These are phyloP conservation scores for Pleurotus ostreatus DNA, from an alignment of 768 basidiomycete species.

Conservation along the genomic window DNA sequence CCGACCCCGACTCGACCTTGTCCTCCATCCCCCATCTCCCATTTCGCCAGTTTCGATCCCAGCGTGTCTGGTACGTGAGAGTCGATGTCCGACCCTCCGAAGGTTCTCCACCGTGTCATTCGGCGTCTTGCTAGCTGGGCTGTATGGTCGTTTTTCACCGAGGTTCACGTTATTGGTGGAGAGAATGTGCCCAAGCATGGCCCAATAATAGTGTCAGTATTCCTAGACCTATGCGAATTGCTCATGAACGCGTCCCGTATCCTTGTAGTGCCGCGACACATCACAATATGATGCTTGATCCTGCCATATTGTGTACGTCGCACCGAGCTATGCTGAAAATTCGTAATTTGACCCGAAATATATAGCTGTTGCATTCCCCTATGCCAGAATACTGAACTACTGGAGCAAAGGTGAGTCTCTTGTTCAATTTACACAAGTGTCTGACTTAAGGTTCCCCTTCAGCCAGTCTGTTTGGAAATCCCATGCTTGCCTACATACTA, in stretches of 20 bases:
- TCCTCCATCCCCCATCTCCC: no score
- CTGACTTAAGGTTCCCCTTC: slow-evolving; percentile 8
- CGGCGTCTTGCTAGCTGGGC: slow-evolving; percentile 70
- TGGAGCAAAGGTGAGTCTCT: slow-evolving; percentile 81
- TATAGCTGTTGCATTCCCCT: slow-evolving; percentile 78
- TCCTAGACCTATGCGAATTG: not conserved
- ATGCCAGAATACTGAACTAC: slow-evolving; percentile 78
- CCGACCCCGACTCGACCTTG: no score
- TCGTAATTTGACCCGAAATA: slow-evolving; percentile 10
- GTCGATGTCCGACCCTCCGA: slow-evolving; percentile 27
- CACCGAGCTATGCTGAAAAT: slow-evolving; percentile 12
- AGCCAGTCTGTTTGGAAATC: slow-evolving; percentile 82
- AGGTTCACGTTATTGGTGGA: slow-evolving; percentile 79
- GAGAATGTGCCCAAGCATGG: slow-evolving; percentile 87
- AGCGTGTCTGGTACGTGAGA: no score
- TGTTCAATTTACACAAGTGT: not conserved
- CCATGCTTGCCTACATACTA: slow-evolving; percentile 67
- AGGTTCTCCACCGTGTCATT: slow-evolving; percentile 64
- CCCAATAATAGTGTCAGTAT: slow-evolving; percentile 87
- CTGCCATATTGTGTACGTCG: slow-evolving; percentile 70
- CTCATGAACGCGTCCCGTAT: not conserved
- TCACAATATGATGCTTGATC: slow-evolving; percentile 95
- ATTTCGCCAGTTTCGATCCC: no score
- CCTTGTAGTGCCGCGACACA: slow-evolving; percentile 71
- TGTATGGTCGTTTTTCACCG: slow-evolving; percentile 83